These are phyloP conservation scores for Microbotryum lychnidis-dioicae DNA, from an alignment of 1,284 basidiomycete species.

Conservation along the genomic window DNA sequence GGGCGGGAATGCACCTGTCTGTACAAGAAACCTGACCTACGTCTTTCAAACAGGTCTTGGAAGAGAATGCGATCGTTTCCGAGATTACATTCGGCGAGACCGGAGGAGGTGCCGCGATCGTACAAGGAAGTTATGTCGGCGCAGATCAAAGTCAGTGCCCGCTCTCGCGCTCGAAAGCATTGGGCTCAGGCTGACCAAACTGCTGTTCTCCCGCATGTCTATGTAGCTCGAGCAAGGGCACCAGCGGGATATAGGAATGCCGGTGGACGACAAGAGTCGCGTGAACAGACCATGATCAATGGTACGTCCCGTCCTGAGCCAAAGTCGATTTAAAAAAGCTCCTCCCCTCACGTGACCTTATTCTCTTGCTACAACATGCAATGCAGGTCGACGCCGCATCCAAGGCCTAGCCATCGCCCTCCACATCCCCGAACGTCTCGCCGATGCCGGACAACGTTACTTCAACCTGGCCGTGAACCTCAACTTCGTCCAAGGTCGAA, in stretches of 20 bases:
- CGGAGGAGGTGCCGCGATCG: conserved; percentile 82
- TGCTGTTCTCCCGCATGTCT: background rate
- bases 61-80: conserved; percentile 89
- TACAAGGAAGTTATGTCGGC: conserved; percentile 89
- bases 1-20: background rate
- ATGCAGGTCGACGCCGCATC: conserved; percentile 67
- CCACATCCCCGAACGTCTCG: conserved; percentile 68
- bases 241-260: conserved; percentile 69
- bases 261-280: conserved; percentile 58
- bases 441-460: conserved; percentile 72
- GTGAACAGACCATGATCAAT: conserved; percentile 81
- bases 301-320: conserved; percentile 48
- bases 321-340: background rate
- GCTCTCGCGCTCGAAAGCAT: background rate
- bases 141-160: conserved; percentile 72
- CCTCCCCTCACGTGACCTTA: background rate
- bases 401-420: conserved; percentile 69
- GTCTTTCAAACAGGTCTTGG: conserved; percentile 52
- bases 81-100: conserved; percentile 92
- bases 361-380: too few species aligned
- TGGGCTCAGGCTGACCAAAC: background rate
- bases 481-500: conserved; percentile 86
- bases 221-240: conserved; percentile 64
- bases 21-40: background rate
- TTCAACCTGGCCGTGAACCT: conserved; percentile 91